These are phyloP conservation scores for Diaporthe sp. DNA, from an alignment of 2,329 filamentous ascomycete species.

Conservation along the genomic window DNA sequence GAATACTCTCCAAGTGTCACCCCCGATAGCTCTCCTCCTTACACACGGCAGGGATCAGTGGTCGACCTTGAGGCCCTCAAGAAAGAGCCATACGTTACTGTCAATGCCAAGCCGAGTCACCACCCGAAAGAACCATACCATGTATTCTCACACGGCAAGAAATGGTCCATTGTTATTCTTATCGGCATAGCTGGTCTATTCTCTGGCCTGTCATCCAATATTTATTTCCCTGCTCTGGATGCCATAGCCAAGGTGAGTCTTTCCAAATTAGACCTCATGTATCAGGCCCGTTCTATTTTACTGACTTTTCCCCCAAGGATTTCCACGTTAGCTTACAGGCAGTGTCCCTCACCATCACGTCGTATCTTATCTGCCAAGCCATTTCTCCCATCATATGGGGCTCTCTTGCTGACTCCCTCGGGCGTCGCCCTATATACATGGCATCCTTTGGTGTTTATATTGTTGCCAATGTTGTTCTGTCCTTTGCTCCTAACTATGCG, in stretches of 20 bases:
- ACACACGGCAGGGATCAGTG: not conserved
- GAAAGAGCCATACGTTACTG: not conserved
- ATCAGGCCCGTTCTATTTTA: not conserved
- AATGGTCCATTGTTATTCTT: conserved; percentile 61
- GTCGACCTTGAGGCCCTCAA: not conserved
- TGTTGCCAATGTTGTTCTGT: conserved; percentile 59
- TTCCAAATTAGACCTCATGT: too few relatives aligned
- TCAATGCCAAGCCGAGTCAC: not conserved
- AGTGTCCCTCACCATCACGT: conserved; percentile 57
- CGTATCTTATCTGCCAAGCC: conserved; percentile 65
- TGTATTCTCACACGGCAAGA: conserved; percentile 53
- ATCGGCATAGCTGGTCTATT: conserved; percentile 64
- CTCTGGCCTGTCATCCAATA: conserved; percentile 64
- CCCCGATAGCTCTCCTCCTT: not conserved
- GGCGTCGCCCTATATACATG: conserved; percentile 59
- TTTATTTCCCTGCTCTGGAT: conserved; percentile 62
- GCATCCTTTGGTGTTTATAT: conserved; percentile 62
- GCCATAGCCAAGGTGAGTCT: conserved; percentile 50
- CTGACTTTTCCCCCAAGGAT: conserved; percentile 41
- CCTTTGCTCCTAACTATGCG: conserved; percentile 56
- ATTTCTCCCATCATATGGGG: conserved; percentile 63
- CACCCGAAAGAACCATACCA: conserved; percentile 45
- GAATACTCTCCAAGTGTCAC: not conserved
- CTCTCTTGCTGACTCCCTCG: conserved; percentile 59
- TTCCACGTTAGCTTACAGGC: conserved; percentile 46